phyloP scores from a whole-genome alignment of 352 stramenopile genomes.

The Bremia lactucae region DNA sequence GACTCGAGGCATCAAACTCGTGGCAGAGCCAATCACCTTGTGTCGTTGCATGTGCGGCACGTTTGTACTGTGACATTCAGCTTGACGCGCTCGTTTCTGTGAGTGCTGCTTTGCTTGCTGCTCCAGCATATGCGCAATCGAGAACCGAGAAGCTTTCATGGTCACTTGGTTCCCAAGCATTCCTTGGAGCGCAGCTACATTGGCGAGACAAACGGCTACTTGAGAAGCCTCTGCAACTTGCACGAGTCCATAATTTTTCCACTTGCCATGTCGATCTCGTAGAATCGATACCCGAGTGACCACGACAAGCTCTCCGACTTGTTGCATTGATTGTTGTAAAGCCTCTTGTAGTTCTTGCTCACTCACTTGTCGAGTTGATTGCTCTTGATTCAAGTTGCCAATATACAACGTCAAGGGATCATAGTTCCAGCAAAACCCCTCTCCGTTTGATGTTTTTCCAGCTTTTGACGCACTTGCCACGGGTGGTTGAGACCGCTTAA shows the following conservation, averaged over 20 bases:
- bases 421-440: conserved; percentile 36
- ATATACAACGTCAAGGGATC: conserved; percentile 49
- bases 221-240: conserved; percentile 27
- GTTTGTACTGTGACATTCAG: conserved; percentile 1
- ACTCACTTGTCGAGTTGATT: conserved; percentile 22
- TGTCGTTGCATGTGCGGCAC: conserved; percentile 16
- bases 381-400: conserved; percentile 27
- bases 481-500: conserved; percentile 42
- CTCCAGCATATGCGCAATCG: conserved; percentile 45
- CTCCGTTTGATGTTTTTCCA: conserved; percentile 1
- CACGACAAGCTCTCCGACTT: conserved; percentile 18
- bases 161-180: conserved; percentile 41
- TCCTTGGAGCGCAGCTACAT: conserved; percentile 19
- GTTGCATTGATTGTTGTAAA: conserved; percentile 31
- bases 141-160: conserved; percentile 47
- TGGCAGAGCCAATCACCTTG: conserved; percentile 12
- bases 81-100: conserved; percentile 20
- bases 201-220: conserved; percentile 20
- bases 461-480: conserved; percentile 5
- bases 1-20: conserved; percentile 44
- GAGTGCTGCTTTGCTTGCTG: conserved; percentile 45
- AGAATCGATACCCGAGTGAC: conserved; percentile 43
- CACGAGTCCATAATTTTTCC: conserved; percentile 64
- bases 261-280: conserved; percentile 41
- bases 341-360: conserved; percentile 28